Evolutionary conservation across 2,329 filamentous ascomycete genomes (phyloP).

Genomic region (Fusarium sp.): DNA sequence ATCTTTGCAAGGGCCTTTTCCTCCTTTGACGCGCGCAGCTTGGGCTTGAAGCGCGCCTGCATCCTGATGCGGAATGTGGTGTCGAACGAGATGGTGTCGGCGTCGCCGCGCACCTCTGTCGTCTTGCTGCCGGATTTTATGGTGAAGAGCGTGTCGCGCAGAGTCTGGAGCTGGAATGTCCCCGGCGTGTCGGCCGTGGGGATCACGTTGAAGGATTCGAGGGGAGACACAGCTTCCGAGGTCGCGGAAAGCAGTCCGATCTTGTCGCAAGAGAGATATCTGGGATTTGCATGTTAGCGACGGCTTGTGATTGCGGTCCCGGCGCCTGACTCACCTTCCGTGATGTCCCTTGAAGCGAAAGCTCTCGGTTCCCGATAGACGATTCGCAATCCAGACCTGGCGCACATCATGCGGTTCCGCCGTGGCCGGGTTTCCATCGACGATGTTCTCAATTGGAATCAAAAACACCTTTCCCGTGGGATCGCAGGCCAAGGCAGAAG

Average conservation of each 20-base stretch:
- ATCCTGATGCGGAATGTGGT: constrained; percentile 85
- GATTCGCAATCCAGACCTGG: constrained; percentile 93
- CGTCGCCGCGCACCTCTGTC: constrained; percentile 80
- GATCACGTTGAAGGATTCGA: constrained; percentile 82
- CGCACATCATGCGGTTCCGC: constrained; percentile 95
- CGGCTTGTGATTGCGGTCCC: accelerated
- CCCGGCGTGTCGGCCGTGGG: constrained; percentile 70
- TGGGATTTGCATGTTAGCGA: constrained; percentile 49
- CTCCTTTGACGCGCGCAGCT: constrained; percentile 79
- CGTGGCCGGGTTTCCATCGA: constrained; percentile 81
- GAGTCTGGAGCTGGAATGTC: constrained; percentile 78
- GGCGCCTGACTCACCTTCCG: constrained; percentile 67
- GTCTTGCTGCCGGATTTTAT: constrained; percentile 64
- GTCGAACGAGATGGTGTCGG: constrained; percentile 70
- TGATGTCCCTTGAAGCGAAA: constrained; percentile 91
- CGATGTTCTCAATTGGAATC: constrained; percentile 83
- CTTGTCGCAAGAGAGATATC: constrained; percentile 87
- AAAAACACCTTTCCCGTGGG: constrained; percentile 87
- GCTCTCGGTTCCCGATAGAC: constrained; percentile 80
- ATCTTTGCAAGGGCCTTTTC: constrained; percentile 87
- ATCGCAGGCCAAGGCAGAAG: constrained; percentile 84
- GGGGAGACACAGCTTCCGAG: constrained; percentile 81
- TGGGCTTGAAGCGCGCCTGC: constrained; percentile 94
- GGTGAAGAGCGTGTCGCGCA: constrained; percentile 74
- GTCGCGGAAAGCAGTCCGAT: constrained; percentile 80